Base-by-base conservation (phyloP, 768 basidiomycete genomes). In the Melanogaster broomeanus region DNA sequence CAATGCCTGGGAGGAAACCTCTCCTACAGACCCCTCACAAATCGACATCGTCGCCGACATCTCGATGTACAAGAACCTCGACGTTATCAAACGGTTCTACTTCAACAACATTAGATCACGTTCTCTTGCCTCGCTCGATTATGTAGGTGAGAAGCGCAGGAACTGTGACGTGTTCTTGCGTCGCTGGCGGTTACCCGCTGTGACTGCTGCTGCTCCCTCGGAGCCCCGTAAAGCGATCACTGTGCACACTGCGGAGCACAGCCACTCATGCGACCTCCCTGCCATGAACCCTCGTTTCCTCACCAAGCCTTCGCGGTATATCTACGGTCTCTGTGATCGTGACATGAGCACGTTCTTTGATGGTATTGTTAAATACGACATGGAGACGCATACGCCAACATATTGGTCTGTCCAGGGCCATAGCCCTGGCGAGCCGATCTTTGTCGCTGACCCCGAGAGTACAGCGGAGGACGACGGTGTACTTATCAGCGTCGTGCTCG, bases 401-500 rank as follows among this genome's bases (percentile, higher is more conserved):
- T 55, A 63, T 24, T 72, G 72, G 71, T 60, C 51, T 9, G 48
- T 57, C 1, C 45, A 62, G 8, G 67, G 64, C 24, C 66, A 70
- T 37, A 71, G 46, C 10, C 66, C 72, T 5, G 64, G 72, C 13
- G 72, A 74, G 55, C 68, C 74, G 16, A 69, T 75, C 35, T 75
- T 74, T 28, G 61, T 73, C 11, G 45, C 62, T 1, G 41, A 67
- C n/a, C 71, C 73, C 0, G 40, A 63, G 18, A 61, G 59, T 16
- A 53, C 50, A 0, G 52, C 45, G 0, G 73, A 74, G 41, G 74
- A 74, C 43, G 71, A 67, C 11, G 73, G 74, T 0, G 71, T 74
- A 3, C 56, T 74, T 21, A 45, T 75, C 45, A 70, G 54, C n/a
- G 67, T 74, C 15, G 72, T 72, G 27, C 63, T 74, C 16, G 67